Percentiles rank a stretch among this genome's conserved stretches.
These are phyloP conservation scores for Microcera coccophila DNA, from an alignment of 2,329 filamentous ascomycete species.

Conservation along the genomic window DNA sequence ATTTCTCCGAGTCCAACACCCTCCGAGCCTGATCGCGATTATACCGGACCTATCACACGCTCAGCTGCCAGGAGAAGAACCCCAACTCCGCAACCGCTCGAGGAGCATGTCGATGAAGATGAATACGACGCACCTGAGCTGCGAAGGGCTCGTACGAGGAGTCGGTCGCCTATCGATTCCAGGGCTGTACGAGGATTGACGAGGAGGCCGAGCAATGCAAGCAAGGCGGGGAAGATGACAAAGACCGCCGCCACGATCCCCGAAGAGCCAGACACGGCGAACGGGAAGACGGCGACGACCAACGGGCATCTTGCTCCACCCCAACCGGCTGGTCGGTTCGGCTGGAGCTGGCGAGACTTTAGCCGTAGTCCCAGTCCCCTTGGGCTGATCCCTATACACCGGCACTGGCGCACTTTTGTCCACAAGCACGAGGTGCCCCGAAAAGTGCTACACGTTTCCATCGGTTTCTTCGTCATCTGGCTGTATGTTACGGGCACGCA, in stretches of 20 bases:
- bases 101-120: slow-evolving; percentile 54
- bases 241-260: slow-evolving; percentile 14
- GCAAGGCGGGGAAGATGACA: slow-evolving; percentile 25
- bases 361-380: slow-evolving; percentile 89
- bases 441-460: slow-evolving; percentile 90
- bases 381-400: slow-evolving; percentile 90
- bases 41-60: slow-evolving; percentile 73
- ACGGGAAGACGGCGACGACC: slow-evolving; percentile 26
- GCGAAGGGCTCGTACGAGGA: slow-evolving; percentile 65
- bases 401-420: slow-evolving; percentile 85
- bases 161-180: slow-evolving; percentile 61
- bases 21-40: slow-evolving; percentile 36
- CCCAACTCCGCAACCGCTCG: slow-evolving; percentile 55
- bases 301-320: slow-evolving; percentile 72
- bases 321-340: slow-evolving; percentile 50
- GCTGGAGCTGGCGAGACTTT: slow-evolving; percentile 80
- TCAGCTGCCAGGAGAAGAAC: slow-evolving; percentile 61
- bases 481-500: slow-evolving; percentile 80
- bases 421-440: slow-evolving; percentile 97
- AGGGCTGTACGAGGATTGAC: slow-evolving; percentile 53
- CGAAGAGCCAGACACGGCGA: slow-evolving; percentile 30
- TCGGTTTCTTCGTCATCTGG: slow-evolving; percentile 87
- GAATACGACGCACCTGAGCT: slow-evolving; percentile 43
- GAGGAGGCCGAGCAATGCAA: slow-evolving; percentile 40
- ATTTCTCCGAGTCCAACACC: slow-evolving; percentile 80